Conservation (phyloP, 495 filamentous ascomycete genomes). For the Cercophora samala region DNA sequence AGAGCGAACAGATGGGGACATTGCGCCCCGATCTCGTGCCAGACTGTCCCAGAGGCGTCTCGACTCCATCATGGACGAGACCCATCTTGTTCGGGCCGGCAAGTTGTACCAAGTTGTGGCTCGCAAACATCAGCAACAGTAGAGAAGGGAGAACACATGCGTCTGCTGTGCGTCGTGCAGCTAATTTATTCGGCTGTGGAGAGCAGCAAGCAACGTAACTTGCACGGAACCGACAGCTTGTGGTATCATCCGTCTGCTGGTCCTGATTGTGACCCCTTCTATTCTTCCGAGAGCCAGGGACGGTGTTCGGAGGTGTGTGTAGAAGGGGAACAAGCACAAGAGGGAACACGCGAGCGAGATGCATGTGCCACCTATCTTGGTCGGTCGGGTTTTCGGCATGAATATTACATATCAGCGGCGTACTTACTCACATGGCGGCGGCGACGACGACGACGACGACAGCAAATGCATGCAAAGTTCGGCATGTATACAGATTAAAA, state of each 20-base stretch:
- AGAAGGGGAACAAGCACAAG: neutral
- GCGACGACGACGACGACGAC: neutral
- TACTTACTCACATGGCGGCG: conserved; percentile 8
- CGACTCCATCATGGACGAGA: neutral
- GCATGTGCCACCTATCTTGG: conserved; percentile 8
- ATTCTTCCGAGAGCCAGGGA: conserved; percentile 14
- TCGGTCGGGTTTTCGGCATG: neutral
- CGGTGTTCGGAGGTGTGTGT: neutral
- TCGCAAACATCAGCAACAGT: neutral
- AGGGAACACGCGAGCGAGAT: conserved; percentile 14
- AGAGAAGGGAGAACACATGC: neutral
- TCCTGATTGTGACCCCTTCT: neutral
- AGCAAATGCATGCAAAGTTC: neutral
- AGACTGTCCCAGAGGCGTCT: neutral
- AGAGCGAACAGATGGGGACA: conserved; percentile 1
- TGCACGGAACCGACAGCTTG: neutral
- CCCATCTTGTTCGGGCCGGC: neutral
- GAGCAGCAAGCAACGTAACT: neutral
- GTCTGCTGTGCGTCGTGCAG: neutral
- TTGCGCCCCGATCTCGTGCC: conserved; percentile 3
- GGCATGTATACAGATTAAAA: conserved; percentile 4
- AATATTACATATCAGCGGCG: neutral
- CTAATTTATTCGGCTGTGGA: neutral
- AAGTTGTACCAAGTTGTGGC: neutral
- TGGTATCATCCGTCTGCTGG: conserved; percentile 4